A percentile compares a stretch with the other conserved stretches of the same genome.
phyloP scores from a whole-genome alignment of 257 asterid species.

The Capsicum rhomboideum region DNA sequence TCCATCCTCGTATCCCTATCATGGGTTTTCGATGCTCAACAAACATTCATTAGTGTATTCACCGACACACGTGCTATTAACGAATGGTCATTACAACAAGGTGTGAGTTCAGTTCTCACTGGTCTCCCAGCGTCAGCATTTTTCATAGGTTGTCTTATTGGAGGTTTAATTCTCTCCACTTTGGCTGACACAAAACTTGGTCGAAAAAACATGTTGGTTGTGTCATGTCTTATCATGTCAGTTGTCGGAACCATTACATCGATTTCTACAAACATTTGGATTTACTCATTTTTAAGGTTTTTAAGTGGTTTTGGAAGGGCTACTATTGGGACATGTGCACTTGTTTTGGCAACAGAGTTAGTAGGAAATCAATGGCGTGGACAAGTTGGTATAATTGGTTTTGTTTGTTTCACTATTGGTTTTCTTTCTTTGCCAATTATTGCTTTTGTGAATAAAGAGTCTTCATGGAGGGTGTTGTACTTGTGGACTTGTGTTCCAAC shows the following conservation, averaged over 20 bases:
- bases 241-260: conserved; percentile 33
- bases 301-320: conserved; percentile 54
- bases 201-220: conserved; percentile 39
- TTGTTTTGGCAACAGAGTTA: conserved; percentile 54
- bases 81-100: conserved; percentile 45
- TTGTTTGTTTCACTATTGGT: conserved; percentile 46
- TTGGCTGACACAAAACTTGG: conserved; percentile 61
- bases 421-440: conserved; percentile 48
- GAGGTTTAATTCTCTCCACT: conserved; percentile 55
- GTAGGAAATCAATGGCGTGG: conserved; percentile 68
- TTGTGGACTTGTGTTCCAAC: conserved; percentile 53
- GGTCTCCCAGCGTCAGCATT: conserved; percentile 60
- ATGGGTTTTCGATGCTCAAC: conserved; percentile 75
- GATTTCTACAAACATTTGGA: conserved; percentile 39
- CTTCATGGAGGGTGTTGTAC: conserved; percentile 62
- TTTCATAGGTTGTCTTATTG: conserved; percentile 49
- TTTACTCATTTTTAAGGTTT: conserved; percentile 33
- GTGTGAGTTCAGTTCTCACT: conserved; percentile 33
- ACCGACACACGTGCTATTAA: conserved; percentile 44
- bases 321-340: conserved; percentile 43
- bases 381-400: conserved; percentile 42
- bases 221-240: conserved; percentile 45
- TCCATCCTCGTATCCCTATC: conserved; percentile 43
- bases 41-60: conserved; percentile 48
- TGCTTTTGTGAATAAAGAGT: conserved; percentile 25